Evolutionary conservation across 768 basidiomycete genomes (phyloP), one percentile per base, ranked within the genome.

Genomic region (Amanita phalloides): DNA sequence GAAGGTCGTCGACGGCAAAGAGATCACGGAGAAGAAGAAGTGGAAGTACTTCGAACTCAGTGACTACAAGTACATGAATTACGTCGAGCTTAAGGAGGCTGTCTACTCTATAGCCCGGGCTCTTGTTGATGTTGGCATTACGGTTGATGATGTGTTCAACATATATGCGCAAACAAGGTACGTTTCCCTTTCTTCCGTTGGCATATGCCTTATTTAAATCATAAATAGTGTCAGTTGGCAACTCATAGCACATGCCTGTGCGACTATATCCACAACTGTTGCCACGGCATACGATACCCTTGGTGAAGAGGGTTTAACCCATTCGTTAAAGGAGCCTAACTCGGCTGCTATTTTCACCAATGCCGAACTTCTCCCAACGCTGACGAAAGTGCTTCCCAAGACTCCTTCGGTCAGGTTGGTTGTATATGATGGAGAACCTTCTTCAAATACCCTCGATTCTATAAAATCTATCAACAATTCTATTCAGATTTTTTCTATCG

Each of bases 231-330:
- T 76, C 17, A 87, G 84, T 60, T 97, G 94, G 94, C 92, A 95
- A 63, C 72, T 91, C 51, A 75, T 95, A 52, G 80, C 87, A 0
- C 83, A 91, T 61, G 90, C 81, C 0, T 96, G 91, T 62, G 76
- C 80, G 0, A 74, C 77, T 11, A 86, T 93, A 52, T 81, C 84
- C 6, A 82, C 83, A 2, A 76, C 84, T 7, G 89, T 96, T 58
- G 93, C 91, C 1, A 98, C 96, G 2, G 93, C 94, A 0, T 98
- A 99, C 67, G 95, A 96, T 62, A 95, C 91, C 2, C 84, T 98
- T 21, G 95, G 96, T 49, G 85, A 88, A 62, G 71, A 78, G 0
- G 92, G 95, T 47, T 80, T 99, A 17, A 71, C 82, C 0, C 93
- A 98, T 66, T 92, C 95, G 0, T 79, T 98, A 54, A 87, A 90